phyloP scores from a whole-genome alignment of 306 rosid genomes.

The Myrica gale region DNA sequence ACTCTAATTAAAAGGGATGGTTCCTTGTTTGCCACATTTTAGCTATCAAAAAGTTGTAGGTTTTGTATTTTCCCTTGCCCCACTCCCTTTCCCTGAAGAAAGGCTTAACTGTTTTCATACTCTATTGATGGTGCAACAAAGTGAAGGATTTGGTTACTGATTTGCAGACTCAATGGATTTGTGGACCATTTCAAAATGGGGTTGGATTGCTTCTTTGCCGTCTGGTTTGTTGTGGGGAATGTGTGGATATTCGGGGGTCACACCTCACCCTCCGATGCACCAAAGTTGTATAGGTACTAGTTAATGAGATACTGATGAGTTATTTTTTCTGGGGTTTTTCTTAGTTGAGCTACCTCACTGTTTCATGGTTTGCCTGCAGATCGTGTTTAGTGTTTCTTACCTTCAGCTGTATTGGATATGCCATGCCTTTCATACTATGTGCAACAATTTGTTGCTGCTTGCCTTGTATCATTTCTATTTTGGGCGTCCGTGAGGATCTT shows the following conservation, averaged over 20 bases:
- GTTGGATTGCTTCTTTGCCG: slow-evolving; percentile 78
- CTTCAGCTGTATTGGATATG: slow-evolving; percentile 81
- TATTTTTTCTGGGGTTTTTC: slow-evolving; percentile 8
- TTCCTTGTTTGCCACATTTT: not conserved
- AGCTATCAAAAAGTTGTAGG: not conserved
- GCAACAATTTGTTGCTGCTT: slow-evolving; percentile 82
- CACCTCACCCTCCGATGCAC: slow-evolving; percentile 68
- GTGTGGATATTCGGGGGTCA: slow-evolving; percentile 84
- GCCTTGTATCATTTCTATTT: slow-evolving; percentile 71
- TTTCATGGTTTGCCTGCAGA: slow-evolving; percentile 37
- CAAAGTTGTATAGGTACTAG: slow-evolving; percentile 67
- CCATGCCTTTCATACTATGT: slow-evolving; percentile 80
- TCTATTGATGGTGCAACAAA: slow-evolving; percentile 8
- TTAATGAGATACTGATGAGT: not conserved
- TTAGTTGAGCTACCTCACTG: slow-evolving; percentile 18
- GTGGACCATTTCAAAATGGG: slow-evolving; percentile 79
- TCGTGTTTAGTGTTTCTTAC: slow-evolving; percentile 85
- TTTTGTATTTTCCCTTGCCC: not conserved
- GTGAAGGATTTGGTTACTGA: slow-evolving; percentile 15
- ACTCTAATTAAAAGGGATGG: not conserved
- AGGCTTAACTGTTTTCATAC: not conserved
- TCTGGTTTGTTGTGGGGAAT: slow-evolving; percentile 83
- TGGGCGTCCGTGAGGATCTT: slow-evolving; percentile 56
- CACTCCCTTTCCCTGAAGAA: not conserved
- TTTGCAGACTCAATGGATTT: slow-evolving; percentile 58